phyloP scores from a whole-genome alignment of 345 rosid species.

The Viola odorata region DNA sequence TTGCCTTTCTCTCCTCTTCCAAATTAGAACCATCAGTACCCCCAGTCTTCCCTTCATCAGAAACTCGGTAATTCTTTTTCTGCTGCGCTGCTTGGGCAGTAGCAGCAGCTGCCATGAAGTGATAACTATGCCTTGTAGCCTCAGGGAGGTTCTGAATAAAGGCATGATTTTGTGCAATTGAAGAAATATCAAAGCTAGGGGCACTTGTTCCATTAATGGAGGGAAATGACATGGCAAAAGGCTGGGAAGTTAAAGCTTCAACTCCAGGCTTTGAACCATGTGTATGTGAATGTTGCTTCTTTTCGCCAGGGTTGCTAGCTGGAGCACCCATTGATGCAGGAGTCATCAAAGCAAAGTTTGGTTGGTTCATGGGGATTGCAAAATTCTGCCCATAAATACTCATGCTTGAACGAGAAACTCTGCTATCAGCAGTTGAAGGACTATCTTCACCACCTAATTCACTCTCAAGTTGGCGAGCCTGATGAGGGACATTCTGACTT shows the following conservation, averaged over 20 bases:
- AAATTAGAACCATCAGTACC: slow-evolving; percentile 36
- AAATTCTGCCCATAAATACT: slow-evolving; percentile 59
- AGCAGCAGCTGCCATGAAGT: slow-evolving; percentile 52
- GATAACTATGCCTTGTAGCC: slow-evolving; percentile 58
- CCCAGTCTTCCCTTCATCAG: slow-evolving; percentile 66
- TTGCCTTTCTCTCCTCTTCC: slow-evolving; percentile 62
- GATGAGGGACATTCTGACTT: slow-evolving; percentile 55
- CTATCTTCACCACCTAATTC: slow-evolving; percentile 74
- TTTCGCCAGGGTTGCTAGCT: slow-evolving; percentile 48
- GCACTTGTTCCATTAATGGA: slow-evolving; percentile 54
- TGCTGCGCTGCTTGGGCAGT: slow-evolving; percentile 69
- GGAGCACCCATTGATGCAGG: slow-evolving; percentile 44
- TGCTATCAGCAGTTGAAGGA: slow-evolving; percentile 75
- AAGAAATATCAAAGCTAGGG: slow-evolving; percentile 62
- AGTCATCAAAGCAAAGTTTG: slow-evolving; percentile 62
- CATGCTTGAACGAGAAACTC: slow-evolving; percentile 51
- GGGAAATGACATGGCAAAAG: slow-evolving; percentile 89
- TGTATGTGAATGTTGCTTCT: slow-evolving; percentile 47
- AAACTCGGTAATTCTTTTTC: slow-evolving; percentile 56
- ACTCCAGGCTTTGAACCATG: slow-evolving; percentile 55
- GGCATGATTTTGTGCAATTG: slow-evolving; percentile 69
- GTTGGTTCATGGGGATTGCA: slow-evolving; percentile 51
- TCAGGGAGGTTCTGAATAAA: slow-evolving; percentile 71
- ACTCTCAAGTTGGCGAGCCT: slow-evolving; percentile 46
- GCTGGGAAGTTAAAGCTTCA: slow-evolving; percentile 57